Evolutionary conservation across 768 basidiomycete genomes (phyloP).

Genomic region (Russula abietina): DNA sequence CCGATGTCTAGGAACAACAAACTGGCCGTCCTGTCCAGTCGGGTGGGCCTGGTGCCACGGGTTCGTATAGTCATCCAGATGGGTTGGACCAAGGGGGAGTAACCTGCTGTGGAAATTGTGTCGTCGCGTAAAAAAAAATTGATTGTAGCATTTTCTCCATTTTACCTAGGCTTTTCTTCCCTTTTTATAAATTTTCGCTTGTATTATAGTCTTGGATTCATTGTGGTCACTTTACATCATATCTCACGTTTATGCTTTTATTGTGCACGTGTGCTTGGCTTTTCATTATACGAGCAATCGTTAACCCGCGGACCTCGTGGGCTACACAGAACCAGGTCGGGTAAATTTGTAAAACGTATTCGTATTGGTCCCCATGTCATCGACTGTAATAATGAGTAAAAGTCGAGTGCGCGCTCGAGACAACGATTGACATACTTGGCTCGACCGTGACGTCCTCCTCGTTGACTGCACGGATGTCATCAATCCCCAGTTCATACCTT

Average conservation of each 20-base stretch:
- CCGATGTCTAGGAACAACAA: slow-evolving; percentile 57
- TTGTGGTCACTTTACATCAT: slow-evolving; percentile 8
- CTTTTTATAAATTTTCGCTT: slow-evolving; percentile 3
- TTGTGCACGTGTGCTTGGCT: slow-evolving; percentile 8
- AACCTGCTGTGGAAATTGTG: slow-evolving; percentile 66
- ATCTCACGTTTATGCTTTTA: neutral
- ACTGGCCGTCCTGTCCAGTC: slow-evolving; percentile 62
- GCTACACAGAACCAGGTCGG: neutral
- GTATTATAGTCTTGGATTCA: slow-evolving; percentile 21
- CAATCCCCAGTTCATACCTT: slow-evolving; percentile 75
- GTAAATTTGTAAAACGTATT: neutral
- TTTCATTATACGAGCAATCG: neutral
- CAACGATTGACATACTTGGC: slow-evolving; percentile 28
- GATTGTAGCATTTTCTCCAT: slow-evolving; percentile 15
- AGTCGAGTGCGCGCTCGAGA: neutral
- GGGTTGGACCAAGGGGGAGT: slow-evolving; percentile 49
- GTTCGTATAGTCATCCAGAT: slow-evolving; percentile 42
- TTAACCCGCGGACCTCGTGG: neutral
- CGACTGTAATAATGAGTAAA: neutral
- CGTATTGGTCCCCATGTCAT: slow-evolving; percentile 16
- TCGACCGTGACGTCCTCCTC: slow-evolving; percentile 50
- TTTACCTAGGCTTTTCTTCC: neutral
- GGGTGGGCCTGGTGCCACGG: slow-evolving; percentile 40
- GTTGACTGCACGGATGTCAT: slow-evolving; percentile 76
- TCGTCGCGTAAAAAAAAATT: slow-evolving; percentile 41